Evolutionary conservation across 306 rosid genomes (phyloP).

Genomic region (Quercus ilex): DNA sequence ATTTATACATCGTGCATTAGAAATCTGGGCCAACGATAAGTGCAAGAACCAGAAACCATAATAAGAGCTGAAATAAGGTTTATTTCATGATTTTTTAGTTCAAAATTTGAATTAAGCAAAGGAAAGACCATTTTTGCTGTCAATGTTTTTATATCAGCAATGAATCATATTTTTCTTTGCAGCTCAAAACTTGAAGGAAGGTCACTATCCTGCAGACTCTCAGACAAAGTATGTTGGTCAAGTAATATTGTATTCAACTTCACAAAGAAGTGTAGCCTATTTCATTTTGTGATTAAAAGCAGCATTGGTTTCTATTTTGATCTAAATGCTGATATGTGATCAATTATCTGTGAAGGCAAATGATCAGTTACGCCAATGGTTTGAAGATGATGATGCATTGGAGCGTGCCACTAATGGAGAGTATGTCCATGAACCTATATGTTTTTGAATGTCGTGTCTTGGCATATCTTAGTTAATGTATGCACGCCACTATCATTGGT

Average conservation of each 20-base stretch:
- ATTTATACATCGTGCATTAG: conserved; percentile 4
- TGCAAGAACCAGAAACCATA: not conserved
- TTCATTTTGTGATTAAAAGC: conserved; percentile 4
- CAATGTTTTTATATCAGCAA: not conserved
- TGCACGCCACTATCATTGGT: not conserved
- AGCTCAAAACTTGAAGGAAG: conserved; percentile 97
- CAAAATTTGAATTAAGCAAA: not conserved
- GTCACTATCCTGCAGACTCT: conserved; percentile 72
- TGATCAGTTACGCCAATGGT: conserved; percentile 67
- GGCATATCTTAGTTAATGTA: not conserved
- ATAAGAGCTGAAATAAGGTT: not conserved
- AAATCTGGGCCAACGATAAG: conserved; percentile 18
- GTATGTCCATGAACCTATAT: conserved; percentile 38
- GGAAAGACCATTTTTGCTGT: not conserved
- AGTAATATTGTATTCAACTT: conserved; percentile 5
- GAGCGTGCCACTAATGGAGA: conserved; percentile 91
- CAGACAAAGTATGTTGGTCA: conserved; percentile 79
- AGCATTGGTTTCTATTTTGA: conserved; percentile 16
- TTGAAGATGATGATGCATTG: conserved; percentile 83
- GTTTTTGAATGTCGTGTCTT: conserved; percentile 9
- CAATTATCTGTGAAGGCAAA: conserved; percentile 60
- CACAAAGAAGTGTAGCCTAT: conserved; percentile 9
- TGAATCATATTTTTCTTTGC: conserved; percentile 26
- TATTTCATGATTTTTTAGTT: conserved; percentile 2
- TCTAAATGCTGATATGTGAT: conserved; percentile 21